Evolutionary conservation across 225 moss, liverwort and hornwort genomes (phyloP).

Genomic region (Neckera pumila): DNA sequence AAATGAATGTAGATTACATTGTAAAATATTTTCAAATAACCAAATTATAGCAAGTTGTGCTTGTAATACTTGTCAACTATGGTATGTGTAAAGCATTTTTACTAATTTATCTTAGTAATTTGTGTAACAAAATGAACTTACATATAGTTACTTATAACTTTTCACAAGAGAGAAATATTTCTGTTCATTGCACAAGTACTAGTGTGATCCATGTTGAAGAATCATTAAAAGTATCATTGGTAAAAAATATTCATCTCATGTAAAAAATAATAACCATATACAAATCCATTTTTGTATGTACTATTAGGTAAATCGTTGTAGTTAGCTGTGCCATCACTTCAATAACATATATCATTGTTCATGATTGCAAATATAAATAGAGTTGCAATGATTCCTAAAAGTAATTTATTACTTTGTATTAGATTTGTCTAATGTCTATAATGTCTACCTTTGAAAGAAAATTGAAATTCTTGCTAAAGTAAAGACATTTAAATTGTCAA

Average conservation of each 20-base stretch:
- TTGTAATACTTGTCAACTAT: neutral
- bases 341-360: neutral
- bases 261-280: neutral
- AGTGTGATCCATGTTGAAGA: neutral
- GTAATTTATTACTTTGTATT: neutral
- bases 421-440: too few species aligned
- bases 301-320: rapidly evolving
- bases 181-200: rapidly evolving
- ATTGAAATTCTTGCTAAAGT: neutral
- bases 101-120: neutral
- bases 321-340: neutral
- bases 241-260: neutral
- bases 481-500: too few species aligned
- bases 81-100: neutral
- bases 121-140: rapidly evolving
- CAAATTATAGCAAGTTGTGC: neutral
- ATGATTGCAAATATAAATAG: neutral
- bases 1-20: neutral
- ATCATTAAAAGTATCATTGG: neutral
- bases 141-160: too few species aligned
- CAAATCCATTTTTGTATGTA: neutral
- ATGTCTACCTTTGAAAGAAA: neutral
- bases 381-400: neutral
- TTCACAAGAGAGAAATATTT: neutral
- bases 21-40: neutral